Evolutionary conservation across 306 rosid species (phyloP).

Genomic region (Cucurbita maxima): DNA sequence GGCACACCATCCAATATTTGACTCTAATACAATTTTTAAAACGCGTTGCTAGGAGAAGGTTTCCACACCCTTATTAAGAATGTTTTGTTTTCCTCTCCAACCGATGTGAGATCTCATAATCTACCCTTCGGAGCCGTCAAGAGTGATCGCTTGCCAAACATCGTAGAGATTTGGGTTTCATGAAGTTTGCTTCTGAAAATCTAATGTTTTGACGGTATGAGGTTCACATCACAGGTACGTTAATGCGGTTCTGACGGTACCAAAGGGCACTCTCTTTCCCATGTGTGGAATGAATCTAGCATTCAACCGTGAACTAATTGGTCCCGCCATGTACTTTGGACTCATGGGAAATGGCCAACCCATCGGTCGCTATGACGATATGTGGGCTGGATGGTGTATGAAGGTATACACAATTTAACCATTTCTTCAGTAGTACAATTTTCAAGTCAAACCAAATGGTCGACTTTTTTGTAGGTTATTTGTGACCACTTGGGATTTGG

Average conservation of each 20-base stretch:
- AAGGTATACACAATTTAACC: constrained; percentile 27
- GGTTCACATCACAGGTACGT: constrained; percentile 35
- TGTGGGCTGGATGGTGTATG: constrained; percentile 98
- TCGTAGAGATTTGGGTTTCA: not conserved
- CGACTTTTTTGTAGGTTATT: constrained; percentile 36
- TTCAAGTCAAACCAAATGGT: not conserved
- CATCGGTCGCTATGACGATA: constrained; percentile 60
- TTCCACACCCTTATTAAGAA: too few relatives aligned
- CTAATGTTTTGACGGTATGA: not conserved
- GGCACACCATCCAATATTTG: too few relatives aligned
- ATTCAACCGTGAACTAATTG: constrained; percentile 66
- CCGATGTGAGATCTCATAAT: too few relatives aligned
- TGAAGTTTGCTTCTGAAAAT: not conserved
- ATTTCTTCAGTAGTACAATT: not conserved
- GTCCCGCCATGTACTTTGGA: constrained; percentile 87
- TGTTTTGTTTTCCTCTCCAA: too few relatives aligned
- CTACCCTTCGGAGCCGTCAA: too few relatives aligned
- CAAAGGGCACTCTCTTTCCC: constrained; percentile 70
- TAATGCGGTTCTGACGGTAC: constrained; percentile 68
- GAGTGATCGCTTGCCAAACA: not conserved
- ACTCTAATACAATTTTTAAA: too few relatives aligned
- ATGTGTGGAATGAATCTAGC: constrained; percentile 89
- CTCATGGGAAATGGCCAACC: constrained; percentile 93
- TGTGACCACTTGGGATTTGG: constrained; percentile 72
- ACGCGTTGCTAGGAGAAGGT: too few relatives aligned